phyloP scores from a whole-genome alignment of 2,329 filamentous ascomycete genomes.

The Botrytis galanthina region DNA sequence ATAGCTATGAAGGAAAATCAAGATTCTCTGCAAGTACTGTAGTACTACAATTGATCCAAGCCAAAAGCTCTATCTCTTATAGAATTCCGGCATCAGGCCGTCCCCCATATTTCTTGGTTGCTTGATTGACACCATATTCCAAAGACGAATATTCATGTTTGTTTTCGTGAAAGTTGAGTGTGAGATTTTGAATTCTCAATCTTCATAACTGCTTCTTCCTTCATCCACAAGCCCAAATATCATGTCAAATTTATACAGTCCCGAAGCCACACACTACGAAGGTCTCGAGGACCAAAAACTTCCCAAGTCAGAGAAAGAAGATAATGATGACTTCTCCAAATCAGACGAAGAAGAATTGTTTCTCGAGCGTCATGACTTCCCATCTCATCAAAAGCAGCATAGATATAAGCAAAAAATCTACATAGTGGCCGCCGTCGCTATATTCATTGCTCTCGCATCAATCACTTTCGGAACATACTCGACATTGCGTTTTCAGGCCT shows the following conservation, averaged over 20 bases:
- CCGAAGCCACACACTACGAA: background rate
- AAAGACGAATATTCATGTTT: background rate
- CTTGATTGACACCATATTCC: no score
- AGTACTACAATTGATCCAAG: background rate
- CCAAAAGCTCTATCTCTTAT: background rate
- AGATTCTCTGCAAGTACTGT: background rate
- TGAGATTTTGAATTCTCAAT: background rate
- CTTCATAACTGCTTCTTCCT: background rate
- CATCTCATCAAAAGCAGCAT: background rate
- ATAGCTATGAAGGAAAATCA: background rate
- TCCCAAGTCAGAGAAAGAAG: background rate
- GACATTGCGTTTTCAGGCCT: background rate
- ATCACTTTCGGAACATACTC: background rate
- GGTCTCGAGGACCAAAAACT: background rate
- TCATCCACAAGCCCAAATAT: background rate
- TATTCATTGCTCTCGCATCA: background rate
- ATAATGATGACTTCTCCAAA: background rate
- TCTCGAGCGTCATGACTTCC: background rate
- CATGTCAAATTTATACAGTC: background rate
- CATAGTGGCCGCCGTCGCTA: background rate
- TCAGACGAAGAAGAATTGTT: background rate
- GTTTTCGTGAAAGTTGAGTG: background rate
- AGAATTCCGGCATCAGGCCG: background rate
- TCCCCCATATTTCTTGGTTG: background rate
- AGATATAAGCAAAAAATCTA: background rate